Percentiles rank a stretch among this genome's conserved stretches.
These are phyloP conservation scores for Fusarium tanahbumbuense DNA, from an alignment of 2,329 filamentous ascomycete species.

Conservation along the genomic window DNA sequence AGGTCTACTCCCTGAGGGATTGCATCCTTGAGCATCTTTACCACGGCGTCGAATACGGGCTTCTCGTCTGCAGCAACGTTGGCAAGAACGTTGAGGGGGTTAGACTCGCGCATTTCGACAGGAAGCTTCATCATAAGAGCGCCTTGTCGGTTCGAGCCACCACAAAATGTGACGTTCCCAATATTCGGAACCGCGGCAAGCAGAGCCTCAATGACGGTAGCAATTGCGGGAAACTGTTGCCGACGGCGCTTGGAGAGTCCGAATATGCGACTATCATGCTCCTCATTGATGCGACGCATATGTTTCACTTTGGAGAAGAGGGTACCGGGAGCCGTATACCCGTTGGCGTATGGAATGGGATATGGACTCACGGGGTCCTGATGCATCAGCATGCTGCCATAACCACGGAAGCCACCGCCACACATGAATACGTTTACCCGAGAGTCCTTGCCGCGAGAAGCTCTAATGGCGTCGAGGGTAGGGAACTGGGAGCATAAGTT, in stretches of 20 bases:
- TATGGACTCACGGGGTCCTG: slow-evolving; percentile 79
- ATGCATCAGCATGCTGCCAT: slow-evolving; percentile 90
- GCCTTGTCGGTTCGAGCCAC: slow-evolving; percentile 88
- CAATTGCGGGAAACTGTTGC: slow-evolving; percentile 85
- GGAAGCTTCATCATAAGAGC: slow-evolving; percentile 79
- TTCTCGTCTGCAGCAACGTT: slow-evolving; percentile 43
- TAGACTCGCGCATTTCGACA: slow-evolving; percentile 66
- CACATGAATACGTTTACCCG: slow-evolving; percentile 83
- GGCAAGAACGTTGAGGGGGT: slow-evolving; percentile 67
- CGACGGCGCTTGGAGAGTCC: slow-evolving; percentile 84
- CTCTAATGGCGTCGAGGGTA: slow-evolving; percentile 56
- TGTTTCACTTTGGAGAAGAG: slow-evolving; percentile 67
- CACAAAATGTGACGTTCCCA: slow-evolving; percentile 82
- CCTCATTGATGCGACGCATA: slow-evolving; percentile 64
- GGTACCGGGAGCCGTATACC: slow-evolving; percentile 73
- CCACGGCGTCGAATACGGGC: slow-evolving; percentile 52
- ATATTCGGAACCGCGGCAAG: slow-evolving; percentile 76
- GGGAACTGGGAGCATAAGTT: slow-evolving; percentile 63
- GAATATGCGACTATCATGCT: slow-evolving; percentile 70
- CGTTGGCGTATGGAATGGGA: slow-evolving; percentile 84
- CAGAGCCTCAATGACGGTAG: slow-evolving; percentile 81
- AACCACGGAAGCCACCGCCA: slow-evolving; percentile 89
- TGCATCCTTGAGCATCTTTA: slow-evolving; percentile 54
- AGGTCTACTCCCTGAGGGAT: slow-evolving; percentile 55
- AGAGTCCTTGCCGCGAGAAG: slow-evolving; percentile 51